phyloP scores from a whole-genome alignment of 352 stramenopile genomes.

The Globisporangium barbulae region DNA sequence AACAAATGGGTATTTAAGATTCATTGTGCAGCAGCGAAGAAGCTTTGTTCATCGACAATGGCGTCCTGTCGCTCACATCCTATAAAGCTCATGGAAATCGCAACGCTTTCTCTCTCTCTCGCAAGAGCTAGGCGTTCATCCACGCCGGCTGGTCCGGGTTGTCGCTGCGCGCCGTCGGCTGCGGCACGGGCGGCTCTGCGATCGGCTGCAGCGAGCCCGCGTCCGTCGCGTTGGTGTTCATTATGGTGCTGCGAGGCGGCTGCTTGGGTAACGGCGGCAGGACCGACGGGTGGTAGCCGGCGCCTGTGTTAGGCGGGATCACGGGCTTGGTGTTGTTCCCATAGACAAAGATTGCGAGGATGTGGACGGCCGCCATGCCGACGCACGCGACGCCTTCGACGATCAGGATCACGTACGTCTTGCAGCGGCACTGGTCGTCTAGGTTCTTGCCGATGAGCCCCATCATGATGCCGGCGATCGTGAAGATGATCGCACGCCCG shows the following conservation, averaged over 20 bases:
- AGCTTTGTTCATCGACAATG: no score
- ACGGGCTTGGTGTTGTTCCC: conserved; percentile 44
- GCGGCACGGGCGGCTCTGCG: not conserved
- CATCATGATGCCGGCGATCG: conserved; percentile 59
- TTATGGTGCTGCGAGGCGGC: not conserved
- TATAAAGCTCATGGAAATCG: no score
- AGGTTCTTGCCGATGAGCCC: conserved; percentile 57
- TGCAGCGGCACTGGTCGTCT: conserved; percentile 46
- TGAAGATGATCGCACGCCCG: conserved; percentile 51
- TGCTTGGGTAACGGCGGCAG: conserved; percentile 9
- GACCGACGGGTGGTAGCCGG: conserved; percentile 4
- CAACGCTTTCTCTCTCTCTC: not conserved
- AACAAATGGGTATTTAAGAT: not conserved
- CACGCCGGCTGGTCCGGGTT: conserved; percentile 14
- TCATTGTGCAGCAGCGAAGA: no score
- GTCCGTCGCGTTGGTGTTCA: not conserved
- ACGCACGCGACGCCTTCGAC: conserved; percentile 54
- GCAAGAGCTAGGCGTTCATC: conserved; percentile 17
- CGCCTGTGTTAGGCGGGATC: not conserved
- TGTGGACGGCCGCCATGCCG: conserved; percentile 36
- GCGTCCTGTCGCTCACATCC: no score
- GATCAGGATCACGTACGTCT: conserved; percentile 46
- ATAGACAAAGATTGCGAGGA: conserved; percentile 42
- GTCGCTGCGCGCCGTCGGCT: not conserved
- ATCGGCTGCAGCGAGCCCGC: not conserved